Evolutionary conservation across 129 eudicot genomes (phyloP), one percentile per base, ranked within the genome.

Genomic region (Centella asiatica): DNA sequence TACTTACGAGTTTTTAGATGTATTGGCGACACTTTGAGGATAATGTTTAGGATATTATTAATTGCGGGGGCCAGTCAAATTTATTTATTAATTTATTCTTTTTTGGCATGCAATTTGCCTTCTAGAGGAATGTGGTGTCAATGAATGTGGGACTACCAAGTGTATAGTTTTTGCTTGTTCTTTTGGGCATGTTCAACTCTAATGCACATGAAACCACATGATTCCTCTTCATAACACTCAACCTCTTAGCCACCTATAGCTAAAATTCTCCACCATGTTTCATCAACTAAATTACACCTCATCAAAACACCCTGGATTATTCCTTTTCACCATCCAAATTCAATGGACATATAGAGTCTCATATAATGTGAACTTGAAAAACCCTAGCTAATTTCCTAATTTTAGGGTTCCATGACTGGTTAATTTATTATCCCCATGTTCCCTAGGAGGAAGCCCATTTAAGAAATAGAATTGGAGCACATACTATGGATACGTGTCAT

Each of bases 191-290:
- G 95, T 86, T 82, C 85, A 65, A 78, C 65, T 63, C 60, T 33
- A 77, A 73, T 69, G 85, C 95, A 87, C 95, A 87, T 87, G 95
- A 74, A 72, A 54, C 72, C 81, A 74, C 88, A 87, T 87, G 88
- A 87, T 87, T 78, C 78, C 62, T 60, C 72, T 15, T 58, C 81
- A 29, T 69, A 59, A 52, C 74, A 56, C 67, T 57, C 36, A 58
- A 42, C 73, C 53, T 36, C 47, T 26, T 31, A 50, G 42, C 70
- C 71, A 58, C n/a, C n/a, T 50, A 53, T 44, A 29, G 50, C 71
- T 11, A 19, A 50, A 69, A 71, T 29, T 29, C 69, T 31, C 71
- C 63, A 64, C 61, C 50, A 52, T 20, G 60, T 58, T 39, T 66
- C 67, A 29, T 47, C 70, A 32, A 51, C 40, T 39, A n/a, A n/a